Conservation (phyloP, 169 alveolate species). For the Perkinsus marinus region DNA sequence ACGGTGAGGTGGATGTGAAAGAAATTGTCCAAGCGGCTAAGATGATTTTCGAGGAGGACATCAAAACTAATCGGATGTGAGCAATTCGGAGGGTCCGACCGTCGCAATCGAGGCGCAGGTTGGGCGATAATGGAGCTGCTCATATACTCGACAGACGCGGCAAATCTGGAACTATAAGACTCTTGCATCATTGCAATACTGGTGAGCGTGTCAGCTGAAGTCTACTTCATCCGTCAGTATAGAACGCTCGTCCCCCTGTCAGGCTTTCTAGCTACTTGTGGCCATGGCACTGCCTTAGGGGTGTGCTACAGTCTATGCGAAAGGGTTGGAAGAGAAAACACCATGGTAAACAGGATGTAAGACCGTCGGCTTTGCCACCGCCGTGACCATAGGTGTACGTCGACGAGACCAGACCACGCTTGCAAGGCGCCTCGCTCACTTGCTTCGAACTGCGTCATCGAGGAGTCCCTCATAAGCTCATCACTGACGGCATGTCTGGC, state of each 20-base stretch:
- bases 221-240: not conserved
- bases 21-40: not conserved
- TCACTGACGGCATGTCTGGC: constrained; percentile 18
- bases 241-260: not conserved
- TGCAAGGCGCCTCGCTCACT: constrained; percentile 19
- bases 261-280: not conserved
- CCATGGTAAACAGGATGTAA: not conserved
- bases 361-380: not conserved
- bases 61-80: not conserved
- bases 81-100: not conserved
- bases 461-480: constrained; percentile 19
- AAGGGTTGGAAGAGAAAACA: not conserved
- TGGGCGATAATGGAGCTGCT: too few relatives aligned
- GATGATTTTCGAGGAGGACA: not conserved
- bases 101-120: not conserved
- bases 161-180: not conserved
- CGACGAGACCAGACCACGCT: constrained; percentile 25
- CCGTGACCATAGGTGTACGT: not conserved
- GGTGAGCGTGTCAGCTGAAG: not conserved
- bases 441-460: constrained; percentile 14
- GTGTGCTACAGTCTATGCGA: not conserved
- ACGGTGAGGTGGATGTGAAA: not conserved
- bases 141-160: not conserved
- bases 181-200: constrained; percentile 2
- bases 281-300: constrained; percentile 1